Percentiles rank a stretch among this genome's conserved stretches.
Evolutionary conservation across 352 stramenopile species (phyloP).

Genomic region (Pythium vanterpoolii): DNA sequence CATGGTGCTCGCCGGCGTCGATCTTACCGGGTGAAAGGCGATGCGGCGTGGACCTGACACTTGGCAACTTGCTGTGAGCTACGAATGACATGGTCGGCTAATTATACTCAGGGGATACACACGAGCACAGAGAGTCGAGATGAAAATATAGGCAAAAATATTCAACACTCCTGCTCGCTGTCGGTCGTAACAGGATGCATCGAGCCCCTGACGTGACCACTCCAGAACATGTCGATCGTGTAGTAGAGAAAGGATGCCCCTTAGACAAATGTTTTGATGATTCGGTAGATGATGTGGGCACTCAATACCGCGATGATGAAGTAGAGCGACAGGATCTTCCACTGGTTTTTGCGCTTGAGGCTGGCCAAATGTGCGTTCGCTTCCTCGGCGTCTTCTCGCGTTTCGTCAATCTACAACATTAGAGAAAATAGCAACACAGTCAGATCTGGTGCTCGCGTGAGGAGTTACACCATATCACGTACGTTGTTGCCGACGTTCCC

Average conservation of each 20-base stretch:
- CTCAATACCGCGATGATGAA: slow-evolving; percentile 72
- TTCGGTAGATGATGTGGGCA: slow-evolving; percentile 66
- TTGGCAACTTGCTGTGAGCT: background rate
- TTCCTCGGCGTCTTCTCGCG: slow-evolving; percentile 69
- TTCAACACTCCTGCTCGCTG: background rate
- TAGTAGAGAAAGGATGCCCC: background rate
- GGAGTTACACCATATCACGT: too few relatives aligned
- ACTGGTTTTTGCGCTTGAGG: slow-evolving; percentile 78
- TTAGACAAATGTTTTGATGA: slow-evolving; percentile 54
- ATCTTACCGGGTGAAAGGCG: background rate
- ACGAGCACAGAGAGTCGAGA: background rate
- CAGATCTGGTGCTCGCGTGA: background rate
- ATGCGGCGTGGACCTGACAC: background rate
- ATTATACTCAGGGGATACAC: background rate
- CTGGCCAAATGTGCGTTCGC: slow-evolving; percentile 66
- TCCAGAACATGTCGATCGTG: background rate
- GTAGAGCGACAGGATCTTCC: slow-evolving; percentile 75
- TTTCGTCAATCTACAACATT: slow-evolving; percentile 50
- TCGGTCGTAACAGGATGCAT: too few relatives aligned
- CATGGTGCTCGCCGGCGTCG: background rate
- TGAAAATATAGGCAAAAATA: slow-evolving; percentile 2
- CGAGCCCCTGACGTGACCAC: too few relatives aligned
- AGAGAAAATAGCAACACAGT: background rate
- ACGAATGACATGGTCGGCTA: background rate
- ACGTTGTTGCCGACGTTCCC: slow-evolving; percentile 76